phyloP scores from a whole-genome alignment of 1,139 yeast genomes.

The Sugiyamaella paludigena region DNA sequence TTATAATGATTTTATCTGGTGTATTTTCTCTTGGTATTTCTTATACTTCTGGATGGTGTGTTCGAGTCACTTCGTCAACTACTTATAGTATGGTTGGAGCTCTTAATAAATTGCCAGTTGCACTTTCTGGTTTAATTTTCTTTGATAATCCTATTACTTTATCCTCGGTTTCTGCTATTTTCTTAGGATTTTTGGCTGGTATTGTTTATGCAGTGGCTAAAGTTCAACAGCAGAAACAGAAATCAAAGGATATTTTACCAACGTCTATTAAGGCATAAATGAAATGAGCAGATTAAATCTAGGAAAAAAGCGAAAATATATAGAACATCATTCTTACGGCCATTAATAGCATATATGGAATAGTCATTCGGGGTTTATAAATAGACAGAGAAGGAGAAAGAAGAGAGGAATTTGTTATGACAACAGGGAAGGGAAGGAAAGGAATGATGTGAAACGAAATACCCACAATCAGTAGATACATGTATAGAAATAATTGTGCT shows the following conservation, averaged over 20 bases:
- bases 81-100: slow-evolving; percentile 99
- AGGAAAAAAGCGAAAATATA: background rate
- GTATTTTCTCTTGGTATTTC: slow-evolving; percentile 94
- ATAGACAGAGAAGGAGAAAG: background rate
- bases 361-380: too few species aligned
- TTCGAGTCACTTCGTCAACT: slow-evolving; percentile 96
- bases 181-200: slow-evolving; percentile 92
- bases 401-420: too few species aligned
- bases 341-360: too few species aligned
- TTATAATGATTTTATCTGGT: slow-evolving; percentile 90
- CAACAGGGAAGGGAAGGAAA: too few species aligned
- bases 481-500: background rate
- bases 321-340: background rate
- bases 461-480: too few species aligned
- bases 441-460: too few species aligned
- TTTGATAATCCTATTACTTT: slow-evolving; percentile 94
- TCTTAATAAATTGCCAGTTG: slow-evolving; percentile 94
- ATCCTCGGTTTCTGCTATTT: slow-evolving; percentile 84
- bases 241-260: slow-evolving; percentile 32
- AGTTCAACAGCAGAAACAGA: slow-evolving; percentile 65
- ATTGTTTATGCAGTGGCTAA: slow-evolving; percentile 91
- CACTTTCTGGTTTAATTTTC: slow-evolving; percentile 88
- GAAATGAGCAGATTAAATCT: too few species aligned
- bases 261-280: slow-evolving; percentile 28
- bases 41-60: slow-evolving; percentile 99